Base-by-base conservation (phyloP, 2,329 filamentous ascomycete genomes). In the Cryoendolithus antarcticus region DNA sequence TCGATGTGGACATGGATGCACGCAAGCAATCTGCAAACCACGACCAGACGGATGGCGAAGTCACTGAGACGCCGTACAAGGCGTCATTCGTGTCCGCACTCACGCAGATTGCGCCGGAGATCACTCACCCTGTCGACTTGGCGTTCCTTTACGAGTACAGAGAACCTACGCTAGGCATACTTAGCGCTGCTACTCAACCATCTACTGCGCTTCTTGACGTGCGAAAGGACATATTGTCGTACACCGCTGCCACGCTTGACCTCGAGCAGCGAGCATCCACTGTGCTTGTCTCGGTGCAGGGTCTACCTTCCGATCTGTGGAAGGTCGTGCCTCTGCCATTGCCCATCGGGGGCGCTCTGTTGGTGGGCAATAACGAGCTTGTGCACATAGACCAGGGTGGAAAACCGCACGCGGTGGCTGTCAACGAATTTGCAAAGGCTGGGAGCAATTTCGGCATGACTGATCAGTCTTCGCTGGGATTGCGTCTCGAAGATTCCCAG, bases 301-400 rank as follows among this genome's bases (percentile, higher is more conserved):
- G 80, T 31, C 72, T 98, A 32, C 93, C 91, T 1, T 86, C 86
- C 55, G 89, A 96, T 59, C 70, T 96, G 7, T 85, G 80, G 58
- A 76, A 77, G 49, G 79, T 96, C 32, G 69, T 95, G 34, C 78
- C 91, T 6, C 66, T 98, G 3, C 85, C 88, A 4, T 71, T 82
- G 4, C 89, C 89, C 1, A 80, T 96, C 31, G 91, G 91, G 15
- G 91, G 91, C 32, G 84, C 86, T 30, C 66, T 98, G 10, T 71
- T 98, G n/a, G 66, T 96, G 12, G 93, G 91, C 21, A 72, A 74
- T 35, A 96, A 98, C 56, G 86, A 95, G 56, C 63, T 98, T 45
- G 83, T 98, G 44, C 91, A 98, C 59, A 78, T 98, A 48, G 89
- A 96, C 55, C 91, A 98, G 67, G 85, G 86, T 8, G 91, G 91